Evolutionary conservation across 208 protist species (phyloP), one percentile per base, ranked within the genome.

Genomic region (Eutreptiella sp.): DNA sequence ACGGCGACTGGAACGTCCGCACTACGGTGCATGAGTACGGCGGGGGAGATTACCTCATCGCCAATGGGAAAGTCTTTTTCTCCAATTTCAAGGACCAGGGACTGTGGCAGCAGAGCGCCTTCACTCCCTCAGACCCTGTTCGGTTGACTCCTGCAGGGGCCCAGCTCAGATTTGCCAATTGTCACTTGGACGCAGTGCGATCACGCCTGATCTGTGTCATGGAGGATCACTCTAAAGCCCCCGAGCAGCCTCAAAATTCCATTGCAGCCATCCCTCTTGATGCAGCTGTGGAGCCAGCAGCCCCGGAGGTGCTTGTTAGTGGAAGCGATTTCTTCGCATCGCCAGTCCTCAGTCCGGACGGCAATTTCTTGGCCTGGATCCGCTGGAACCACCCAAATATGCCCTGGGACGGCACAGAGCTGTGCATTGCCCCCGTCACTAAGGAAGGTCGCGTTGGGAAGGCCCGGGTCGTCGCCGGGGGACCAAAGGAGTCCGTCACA

Each of bases 311-410:
- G 5, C 16, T 67, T 14, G 59, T 53, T 23, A 4, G 4, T 31
- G 64, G 64, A 24, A 46, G 16, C 23, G 64, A 70, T 39, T 70
- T 70, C 31, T 70, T 65, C 23, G 4, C 27, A 3, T 26, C 5
- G 27, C 64, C 64, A 14, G 38, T 29, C 42, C 0, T 70, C 21
- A 54, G 38, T 2, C n/a, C 14, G 4, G 34, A 46, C 55, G 27
- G 52, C 21, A 9, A 4, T 9, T 3, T 32, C 19, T 42, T 70
- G 4, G 29, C 42, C 3, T 70, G 19, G 11, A 3, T 70, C 32
- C 5, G 36, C n/a, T 70, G 64, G 64, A 68, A 32, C 28, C 28
- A 43, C 41, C 64, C 64, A 19, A 67, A 66, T n/a, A 70, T 70
- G 64, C 64, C 60, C 29, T 55, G 43, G 41, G 19, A 67, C 23